Conservation (phyloP, 2,329 filamentous ascomycete species). For the Hortaea werneckii region DNA sequence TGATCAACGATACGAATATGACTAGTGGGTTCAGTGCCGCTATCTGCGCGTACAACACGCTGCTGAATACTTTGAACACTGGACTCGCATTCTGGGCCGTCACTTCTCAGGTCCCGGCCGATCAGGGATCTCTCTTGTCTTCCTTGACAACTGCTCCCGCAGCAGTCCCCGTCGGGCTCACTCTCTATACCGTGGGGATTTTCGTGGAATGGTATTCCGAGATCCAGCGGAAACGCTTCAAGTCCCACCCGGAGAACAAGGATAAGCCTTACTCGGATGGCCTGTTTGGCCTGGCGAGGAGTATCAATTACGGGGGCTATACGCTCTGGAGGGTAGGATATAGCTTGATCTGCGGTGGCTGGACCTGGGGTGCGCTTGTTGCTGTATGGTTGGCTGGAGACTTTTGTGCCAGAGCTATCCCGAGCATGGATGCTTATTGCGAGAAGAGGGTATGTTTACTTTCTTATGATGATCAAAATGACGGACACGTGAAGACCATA, state of each 20-base stretch:
- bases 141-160: constrained; percentile 2
- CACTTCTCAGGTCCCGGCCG: constrained; percentile 10
- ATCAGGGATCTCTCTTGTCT: constrained; percentile 3
- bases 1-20: constrained; percentile 12
- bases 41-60: constrained; percentile 15
- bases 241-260: constrained; percentile 13
- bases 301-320: constrained; percentile 21
- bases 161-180: constrained; percentile 4
- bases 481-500: not conserved
- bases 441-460: constrained; percentile 12
- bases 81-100: constrained; percentile 13
- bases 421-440: constrained; percentile 18
- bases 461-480: too few relatives aligned
- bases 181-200: constrained; percentile 12
- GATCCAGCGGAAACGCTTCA: constrained; percentile 18
- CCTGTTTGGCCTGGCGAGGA: constrained; percentile 14
- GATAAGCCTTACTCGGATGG: constrained; percentile 17
- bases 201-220: constrained; percentile 18
- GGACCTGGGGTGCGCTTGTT: constrained; percentile 9
- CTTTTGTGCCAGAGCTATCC: constrained; percentile 16
- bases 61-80: constrained; percentile 16
- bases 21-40: constrained; percentile 7
- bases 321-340: constrained; percentile 18
- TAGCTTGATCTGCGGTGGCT: constrained; percentile 14
- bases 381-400: constrained; percentile 12